Base-by-base conservation (phyloP, 2,329 filamentous ascomycete genomes). In the Colletotrichum gloeosporioides region DNA sequence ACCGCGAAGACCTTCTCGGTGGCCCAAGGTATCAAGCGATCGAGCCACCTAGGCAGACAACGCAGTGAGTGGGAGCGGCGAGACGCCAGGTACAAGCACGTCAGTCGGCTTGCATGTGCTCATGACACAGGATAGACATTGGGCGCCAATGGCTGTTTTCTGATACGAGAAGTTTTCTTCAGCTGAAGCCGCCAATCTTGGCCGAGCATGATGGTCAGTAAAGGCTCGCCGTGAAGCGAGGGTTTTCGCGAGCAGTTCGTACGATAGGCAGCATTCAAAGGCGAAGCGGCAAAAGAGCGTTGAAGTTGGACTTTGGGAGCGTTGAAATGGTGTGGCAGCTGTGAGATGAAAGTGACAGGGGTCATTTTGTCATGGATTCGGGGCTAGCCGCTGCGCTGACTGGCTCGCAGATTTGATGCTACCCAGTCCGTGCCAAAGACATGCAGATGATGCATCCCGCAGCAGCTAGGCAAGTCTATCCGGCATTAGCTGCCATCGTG, bases 381-480 rank as follows among this genome's bases (percentile, higher is more conserved):
- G 70, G 64, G 74, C 70, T 74, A 76, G 65, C 70, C 74, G 71
- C 74, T 76, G 74, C 71, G 65, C 36, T 76, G 70, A 74, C 57
- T 76, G 70, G 70, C 74, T 73, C 74, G 74, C 70, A 76, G 74
- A 73, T 73, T 76, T 57, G 64, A 69, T 76, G 44, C 57, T 32
- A 76, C 70, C 57, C 34, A 69, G 70, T 63, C 70, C 57, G 59
- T 63, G 71, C 74, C 74, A 76, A 39, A 76, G 64, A 76, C 59
- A 76, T 76, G 74, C 74, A 74, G 32, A 76, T 76, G 74, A 74
- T 76, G 74, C 74, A 76, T 76, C 74, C 74, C 74, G 74, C 74
- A 76, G 74, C 74, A 74, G 70, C 74, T 74, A 76, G 74, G 70
- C 73, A 76, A 74, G 70, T 76, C 64, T 74, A 74, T 73, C 74